A percentile compares a stretch with the other conserved stretches of the same genome.
Evolutionary conservation across 1,139 yeast genomes (phyloP).

Genomic region (Geotrichum macrosporum): DNA sequence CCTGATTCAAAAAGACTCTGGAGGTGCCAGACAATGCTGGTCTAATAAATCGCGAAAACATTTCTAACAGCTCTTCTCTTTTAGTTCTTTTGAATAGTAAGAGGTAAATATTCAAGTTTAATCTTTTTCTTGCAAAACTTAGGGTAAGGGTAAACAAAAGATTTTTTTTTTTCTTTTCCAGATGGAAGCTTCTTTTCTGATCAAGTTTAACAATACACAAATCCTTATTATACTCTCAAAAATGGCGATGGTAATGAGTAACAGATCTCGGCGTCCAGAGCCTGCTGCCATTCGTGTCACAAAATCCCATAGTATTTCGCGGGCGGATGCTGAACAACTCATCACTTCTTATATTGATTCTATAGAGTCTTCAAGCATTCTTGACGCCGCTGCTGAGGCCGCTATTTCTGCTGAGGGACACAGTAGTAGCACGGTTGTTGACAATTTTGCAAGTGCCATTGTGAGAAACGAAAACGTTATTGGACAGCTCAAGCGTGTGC

Average conservation of each 20-base stretch:
- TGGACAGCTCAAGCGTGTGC: constrained; percentile 62
- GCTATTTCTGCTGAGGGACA: constrained; percentile 19
- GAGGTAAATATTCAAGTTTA: background rate
- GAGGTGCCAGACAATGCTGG: constrained; percentile 3
- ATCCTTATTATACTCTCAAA: too few species aligned
- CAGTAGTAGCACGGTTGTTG: constrained; percentile 13
- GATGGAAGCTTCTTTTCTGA: background rate
- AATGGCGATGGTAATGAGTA: background rate
- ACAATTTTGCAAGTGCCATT: constrained; percentile 17
- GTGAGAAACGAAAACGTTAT: constrained; percentile 36
- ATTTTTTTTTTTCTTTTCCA: background rate
- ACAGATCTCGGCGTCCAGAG: constrained; percentile 5
- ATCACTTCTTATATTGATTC: constrained; percentile 47
- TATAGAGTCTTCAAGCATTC: constrained; percentile 36
- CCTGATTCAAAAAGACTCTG: too few species aligned
- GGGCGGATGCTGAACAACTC: constrained; percentile 42
- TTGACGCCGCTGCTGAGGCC: constrained; percentile 38
- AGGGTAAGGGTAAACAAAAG: background rate
- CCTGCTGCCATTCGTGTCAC: constrained; percentile 33
- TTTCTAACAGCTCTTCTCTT: background rate
- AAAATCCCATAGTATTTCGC: constrained; percentile 31
- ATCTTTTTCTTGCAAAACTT: background rate
- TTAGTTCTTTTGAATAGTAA: too few species aligned
- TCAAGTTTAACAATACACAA: too few species aligned
- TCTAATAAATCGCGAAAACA: constrained; percentile 7